Evolutionary conservation across 75 land plant genomes (phyloP).

Genomic region (Selaginella moellendorffii): DNA sequence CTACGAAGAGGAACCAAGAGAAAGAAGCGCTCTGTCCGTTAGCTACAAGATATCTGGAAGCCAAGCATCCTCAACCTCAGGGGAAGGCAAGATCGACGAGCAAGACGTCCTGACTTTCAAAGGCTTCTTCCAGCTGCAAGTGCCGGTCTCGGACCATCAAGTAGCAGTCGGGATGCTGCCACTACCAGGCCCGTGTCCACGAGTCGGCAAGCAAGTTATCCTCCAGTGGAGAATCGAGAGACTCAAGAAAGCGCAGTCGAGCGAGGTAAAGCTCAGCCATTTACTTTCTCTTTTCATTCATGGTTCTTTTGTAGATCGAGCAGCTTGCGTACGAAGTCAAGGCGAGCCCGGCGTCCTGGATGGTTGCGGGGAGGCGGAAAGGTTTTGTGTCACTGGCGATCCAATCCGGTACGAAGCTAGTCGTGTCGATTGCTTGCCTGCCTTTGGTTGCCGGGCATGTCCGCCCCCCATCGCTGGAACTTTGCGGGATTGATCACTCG

Average conservation of each 20-base stretch:
- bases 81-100: background rate
- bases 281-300: background rate
- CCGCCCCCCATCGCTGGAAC: conserved; percentile 58
- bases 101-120: conserved; percentile 31
- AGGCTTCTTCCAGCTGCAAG: conserved; percentile 49
- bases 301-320: conserved; percentile 3
- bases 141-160: conserved; percentile 74
- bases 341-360: conserved; percentile 72
- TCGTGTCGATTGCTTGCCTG: conserved; percentile 57
- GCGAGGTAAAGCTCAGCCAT: background rate
- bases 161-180: conserved; percentile 90
- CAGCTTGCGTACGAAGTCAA: conserved; percentile 65
- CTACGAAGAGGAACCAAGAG: background rate
- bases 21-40: background rate
- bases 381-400: conserved; percentile 47
- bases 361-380: conserved; percentile 92
- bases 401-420: conserved; percentile 52
- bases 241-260: conserved; percentile 2
- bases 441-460: conserved; percentile 88
- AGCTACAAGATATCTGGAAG: background rate
- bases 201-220: conserved; percentile 76
- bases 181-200: conserved; percentile 40
- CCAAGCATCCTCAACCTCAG: background rate
- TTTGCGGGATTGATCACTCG: conserved; percentile 43
- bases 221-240: conserved; percentile 91